Conservation (phyloP, 805 yeast species). For the Teunomyces cretensis region DNA sequence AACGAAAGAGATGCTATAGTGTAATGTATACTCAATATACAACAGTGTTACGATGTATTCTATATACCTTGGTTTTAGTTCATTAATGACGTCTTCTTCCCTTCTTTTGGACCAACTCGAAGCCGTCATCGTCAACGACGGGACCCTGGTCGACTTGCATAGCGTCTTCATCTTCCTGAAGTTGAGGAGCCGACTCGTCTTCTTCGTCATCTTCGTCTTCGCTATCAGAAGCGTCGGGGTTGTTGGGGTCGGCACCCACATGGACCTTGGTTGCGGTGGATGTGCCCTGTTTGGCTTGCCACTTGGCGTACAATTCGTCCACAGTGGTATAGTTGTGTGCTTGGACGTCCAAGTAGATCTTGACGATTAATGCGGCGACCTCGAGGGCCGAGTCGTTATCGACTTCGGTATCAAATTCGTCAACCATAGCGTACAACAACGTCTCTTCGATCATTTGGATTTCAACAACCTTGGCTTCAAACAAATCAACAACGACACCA, state of each 20-base stretch:
- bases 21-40: slow-evolving; percentile 1
- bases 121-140: slow-evolving; percentile 90
- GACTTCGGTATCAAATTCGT: slow-evolving; percentile 85
- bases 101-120: slow-evolving; percentile 78
- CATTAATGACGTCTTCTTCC: slow-evolving; percentile 41
- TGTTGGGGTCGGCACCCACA: slow-evolving; percentile 59
- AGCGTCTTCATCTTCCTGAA: slow-evolving; percentile 28
- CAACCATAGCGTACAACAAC: slow-evolving; percentile 84
- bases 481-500: slow-evolving; percentile 77
- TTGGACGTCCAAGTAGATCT: slow-evolving; percentile 64
- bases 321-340: slow-evolving; percentile 52
- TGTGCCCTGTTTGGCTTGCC: slow-evolving; percentile 52
- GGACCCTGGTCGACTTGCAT: slow-evolving; percentile 53
- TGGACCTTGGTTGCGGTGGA: slow-evolving; percentile 38
- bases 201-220: slow-evolving; percentile 49
- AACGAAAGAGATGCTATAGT: neutral
- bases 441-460: slow-evolving; percentile 80
- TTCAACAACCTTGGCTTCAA: slow-evolving; percentile 67
- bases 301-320: slow-evolving; percentile 58
- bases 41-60: neutral
- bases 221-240: slow-evolving; percentile 54
- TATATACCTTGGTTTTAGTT: too few species aligned
- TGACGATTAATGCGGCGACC: slow-evolving; percentile 65
- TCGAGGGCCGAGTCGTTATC: slow-evolving; percentile 87
- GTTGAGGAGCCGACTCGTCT: slow-evolving; percentile 31